These are phyloP conservation scores for Puccinia coronata DNA, from an alignment of 1,284 basidiomycete genomes.

Conservation along the genomic window DNA sequence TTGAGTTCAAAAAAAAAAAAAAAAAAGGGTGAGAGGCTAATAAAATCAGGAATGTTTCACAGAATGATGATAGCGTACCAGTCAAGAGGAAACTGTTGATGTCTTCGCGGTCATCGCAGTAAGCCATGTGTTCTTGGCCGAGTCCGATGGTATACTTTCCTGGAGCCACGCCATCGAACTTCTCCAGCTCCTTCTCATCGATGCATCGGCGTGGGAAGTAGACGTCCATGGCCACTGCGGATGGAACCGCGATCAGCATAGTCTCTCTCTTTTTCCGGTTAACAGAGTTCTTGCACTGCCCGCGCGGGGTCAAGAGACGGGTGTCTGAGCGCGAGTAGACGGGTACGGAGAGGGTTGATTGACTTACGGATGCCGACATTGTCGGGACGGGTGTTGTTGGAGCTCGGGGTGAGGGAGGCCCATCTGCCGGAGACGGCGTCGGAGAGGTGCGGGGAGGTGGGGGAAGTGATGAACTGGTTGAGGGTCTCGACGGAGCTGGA, in stretches of 20 bases:
- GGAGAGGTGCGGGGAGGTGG: conserved; percentile 23
- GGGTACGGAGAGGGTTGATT: no score
- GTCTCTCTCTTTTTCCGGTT: no score
- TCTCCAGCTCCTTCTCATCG: conserved; percentile 91
- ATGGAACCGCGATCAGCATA: background rate
- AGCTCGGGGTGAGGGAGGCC: background rate
- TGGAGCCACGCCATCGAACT: conserved; percentile 89
- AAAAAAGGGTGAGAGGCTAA: background rate
- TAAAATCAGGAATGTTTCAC: no score
- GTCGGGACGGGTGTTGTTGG: conserved; percentile 18
- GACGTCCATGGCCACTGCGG: conserved; percentile 43
- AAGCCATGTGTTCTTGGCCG: conserved; percentile 97
- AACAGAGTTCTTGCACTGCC: no score
- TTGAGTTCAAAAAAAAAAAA: background rate
- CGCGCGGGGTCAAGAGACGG: no score
- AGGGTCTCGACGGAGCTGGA: conserved; percentile 2
- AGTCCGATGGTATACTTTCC: conserved; percentile 99
- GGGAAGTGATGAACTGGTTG: conserved; percentile 44
- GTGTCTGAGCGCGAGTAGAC: no score
- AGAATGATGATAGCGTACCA: no score
- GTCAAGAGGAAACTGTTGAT: conserved; percentile 97
- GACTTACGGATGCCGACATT: conserved; percentile 48
- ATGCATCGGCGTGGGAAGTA: conserved; percentile 65
- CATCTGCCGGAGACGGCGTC: conserved; percentile 22
- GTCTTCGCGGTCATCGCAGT: conserved; percentile 81